Evolutionary conservation across 2,329 filamentous ascomycete species (phyloP).

Genomic region (Dactylellina drechsleri): DNA sequence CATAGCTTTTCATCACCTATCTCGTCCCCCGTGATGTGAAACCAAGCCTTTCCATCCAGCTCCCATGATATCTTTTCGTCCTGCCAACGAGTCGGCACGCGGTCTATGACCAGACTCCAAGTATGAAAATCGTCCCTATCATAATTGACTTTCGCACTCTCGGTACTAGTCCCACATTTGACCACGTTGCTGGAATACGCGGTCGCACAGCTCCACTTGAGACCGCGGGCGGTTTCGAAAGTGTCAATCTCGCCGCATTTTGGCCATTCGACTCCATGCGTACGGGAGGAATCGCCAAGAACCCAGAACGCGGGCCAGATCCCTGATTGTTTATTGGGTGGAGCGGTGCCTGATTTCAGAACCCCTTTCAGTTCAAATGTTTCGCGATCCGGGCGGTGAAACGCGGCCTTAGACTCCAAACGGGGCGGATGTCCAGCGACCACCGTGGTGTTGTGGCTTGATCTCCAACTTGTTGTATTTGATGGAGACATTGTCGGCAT

Average conservation of each 20-base stretch:
- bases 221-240: conserved; percentile 55
- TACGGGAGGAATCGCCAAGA: conserved; percentile 41
- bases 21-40: conserved; percentile 54
- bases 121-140: conserved; percentile 54
- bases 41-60: conserved; percentile 53
- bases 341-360: conserved; percentile 53
- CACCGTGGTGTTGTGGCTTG: conserved; percentile 54
- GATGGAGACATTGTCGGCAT: conserved; percentile 50
- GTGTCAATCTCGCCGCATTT: conserved; percentile 56
- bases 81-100: conserved; percentile 53
- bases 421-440: conserved; percentile 56
- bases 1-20: conserved; percentile 50
- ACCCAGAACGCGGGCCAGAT: conserved; percentile 58
- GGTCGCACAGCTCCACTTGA: conserved; percentile 53
- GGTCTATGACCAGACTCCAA: conserved; percentile 55
- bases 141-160: conserved; percentile 30
- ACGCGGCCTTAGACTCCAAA: conserved; percentile 55
- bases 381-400: conserved; percentile 55
- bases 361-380: conserved; percentile 51
- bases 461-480: conserved; percentile 52
- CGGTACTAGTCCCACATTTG: conserved; percentile 32
- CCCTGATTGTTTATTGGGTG: conserved; percentile 52
- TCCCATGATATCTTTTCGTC: conserved; percentile 55
- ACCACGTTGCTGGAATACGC: conserved; percentile 50
- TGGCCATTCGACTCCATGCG: conserved; percentile 48